Conservation (phyloP, 129 eudicot genomes). For the Centrapalus pauciflorus region DNA sequence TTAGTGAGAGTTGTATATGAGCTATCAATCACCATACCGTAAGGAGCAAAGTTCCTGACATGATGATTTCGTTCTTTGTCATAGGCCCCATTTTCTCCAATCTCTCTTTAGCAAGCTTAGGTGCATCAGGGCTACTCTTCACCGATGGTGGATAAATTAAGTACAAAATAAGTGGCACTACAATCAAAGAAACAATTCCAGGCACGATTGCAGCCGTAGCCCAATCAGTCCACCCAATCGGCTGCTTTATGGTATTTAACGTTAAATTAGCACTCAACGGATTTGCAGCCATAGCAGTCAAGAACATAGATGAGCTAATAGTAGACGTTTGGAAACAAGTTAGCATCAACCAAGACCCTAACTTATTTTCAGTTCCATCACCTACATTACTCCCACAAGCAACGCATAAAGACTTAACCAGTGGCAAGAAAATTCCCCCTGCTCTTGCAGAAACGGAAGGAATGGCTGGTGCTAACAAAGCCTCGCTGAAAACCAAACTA, state of each 20-base stretch:
- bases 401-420: slow-evolving; percentile 75
- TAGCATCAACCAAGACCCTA: slow-evolving; percentile 88
- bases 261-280: slow-evolving; percentile 79
- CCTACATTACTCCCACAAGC: slow-evolving; percentile 93
- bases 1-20: neutral
- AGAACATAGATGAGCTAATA: slow-evolving; percentile 78
- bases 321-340: slow-evolving; percentile 89
- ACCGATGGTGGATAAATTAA: slow-evolving; percentile 73
- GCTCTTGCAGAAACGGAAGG: slow-evolving; percentile 92
- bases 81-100: slow-evolving; percentile 97
- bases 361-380: slow-evolving; percentile 85
- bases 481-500: slow-evolving; percentile 84
- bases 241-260: slow-evolving; percentile 47
- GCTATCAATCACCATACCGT: slow-evolving; percentile 51
- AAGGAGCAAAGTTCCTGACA: slow-evolving; percentile 82
- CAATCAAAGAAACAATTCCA: slow-evolving; percentile 71
- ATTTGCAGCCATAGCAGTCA: slow-evolving; percentile 98
- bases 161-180: slow-evolving; percentile 74
- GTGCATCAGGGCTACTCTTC: slow-evolving; percentile 97
- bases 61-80: slow-evolving; percentile 84
- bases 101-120: slow-evolving; percentile 77
- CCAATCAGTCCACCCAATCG: slow-evolving; percentile 96
- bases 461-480: slow-evolving; percentile 85
- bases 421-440: slow-evolving; percentile 80
- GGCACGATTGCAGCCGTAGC: slow-evolving; percentile 90